Evolutionary conservation across 2,329 filamentous ascomycete genomes (phyloP).

Genomic region (Hypoxylon sp.): DNA sequence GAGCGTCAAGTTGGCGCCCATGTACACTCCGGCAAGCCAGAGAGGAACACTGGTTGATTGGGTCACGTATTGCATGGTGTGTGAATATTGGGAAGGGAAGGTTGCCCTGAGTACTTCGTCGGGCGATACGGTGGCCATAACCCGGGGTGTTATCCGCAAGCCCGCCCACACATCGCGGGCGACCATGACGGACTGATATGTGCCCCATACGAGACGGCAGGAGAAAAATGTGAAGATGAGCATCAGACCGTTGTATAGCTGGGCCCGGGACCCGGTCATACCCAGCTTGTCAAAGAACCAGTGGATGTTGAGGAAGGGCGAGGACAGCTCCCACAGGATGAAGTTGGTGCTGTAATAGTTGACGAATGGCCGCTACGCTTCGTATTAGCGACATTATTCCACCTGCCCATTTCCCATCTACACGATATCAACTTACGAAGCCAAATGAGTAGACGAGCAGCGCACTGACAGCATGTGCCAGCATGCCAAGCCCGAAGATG

Average conservation of each 20-base stretch:
- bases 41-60: slow-evolving; percentile 67
- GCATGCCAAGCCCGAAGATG: slow-evolving; percentile 80
- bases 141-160: slow-evolving; percentile 58
- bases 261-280: slow-evolving; percentile 78
- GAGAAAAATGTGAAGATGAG: slow-evolving; percentile 81
- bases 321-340: slow-evolving; percentile 88
- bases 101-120: slow-evolving; percentile 49
- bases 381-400: slow-evolving; percentile 13
- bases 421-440: slow-evolving; percentile 70
- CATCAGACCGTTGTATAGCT: slow-evolving; percentile 81
- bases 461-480: slow-evolving; percentile 81
- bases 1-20: slow-evolving; percentile 76
- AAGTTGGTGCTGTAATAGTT: slow-evolving; percentile 86
- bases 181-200: slow-evolving; percentile 75
- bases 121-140: slow-evolving; percentile 51
- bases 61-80: slow-evolving; percentile 64
- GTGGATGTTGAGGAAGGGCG: slow-evolving; percentile 87
- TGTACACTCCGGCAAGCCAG: slow-evolving; percentile 77
- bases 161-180: slow-evolving; percentile 76
- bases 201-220: slow-evolving; percentile 82
- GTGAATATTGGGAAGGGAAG: slow-evolving; percentile 53
- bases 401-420: not conserved
- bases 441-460: slow-evolving; percentile 80
- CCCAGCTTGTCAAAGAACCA: slow-evolving; percentile 92
- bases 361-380: slow-evolving; percentile 80